Evolutionary conservation across 192 early-diverging fungal genomes (phyloP).

Genomic region (Paraglomus occultum): DNA sequence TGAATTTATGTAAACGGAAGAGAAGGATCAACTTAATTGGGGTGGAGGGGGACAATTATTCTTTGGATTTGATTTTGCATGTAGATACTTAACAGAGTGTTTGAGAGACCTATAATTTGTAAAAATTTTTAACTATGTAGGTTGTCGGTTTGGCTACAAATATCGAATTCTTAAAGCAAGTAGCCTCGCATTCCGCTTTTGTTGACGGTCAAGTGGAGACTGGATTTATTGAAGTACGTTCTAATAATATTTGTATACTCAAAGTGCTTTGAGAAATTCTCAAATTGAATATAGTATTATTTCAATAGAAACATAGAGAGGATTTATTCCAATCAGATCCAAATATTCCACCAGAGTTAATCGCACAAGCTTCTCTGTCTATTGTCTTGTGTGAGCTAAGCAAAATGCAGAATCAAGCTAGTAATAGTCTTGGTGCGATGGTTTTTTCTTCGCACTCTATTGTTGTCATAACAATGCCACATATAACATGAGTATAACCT

Average conservation of each 20-base stretch:
- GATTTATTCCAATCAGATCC: constrained; percentile 55
- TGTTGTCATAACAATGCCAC: too few relatives aligned
- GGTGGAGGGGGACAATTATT: not conserved
- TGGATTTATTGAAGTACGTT: constrained; percentile 79
- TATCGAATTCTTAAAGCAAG: constrained; percentile 82
- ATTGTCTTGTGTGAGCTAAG: constrained; percentile 38
- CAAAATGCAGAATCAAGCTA: constrained; percentile 34
- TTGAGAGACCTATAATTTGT: not conserved
- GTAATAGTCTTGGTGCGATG: constrained; percentile 6
- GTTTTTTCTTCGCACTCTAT: too few relatives aligned
- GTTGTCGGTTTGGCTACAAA: constrained; percentile 91
- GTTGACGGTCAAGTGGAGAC: constrained; percentile 89
- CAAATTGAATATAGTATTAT: not conserved
- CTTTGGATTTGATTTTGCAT: too few relatives aligned
- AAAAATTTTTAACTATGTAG: constrained; percentile 22
- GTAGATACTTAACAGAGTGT: not conserved
- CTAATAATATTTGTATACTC: constrained; percentile 36
- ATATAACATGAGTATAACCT: too few relatives aligned
- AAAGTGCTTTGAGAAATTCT: not conserved
- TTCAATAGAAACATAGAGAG: constrained; percentile 56
- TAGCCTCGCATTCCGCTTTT: constrained; percentile 80
- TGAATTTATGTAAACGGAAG: not conserved
- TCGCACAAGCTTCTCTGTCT: constrained; percentile 67
- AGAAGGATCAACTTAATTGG: constrained; percentile 4
- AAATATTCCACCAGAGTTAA: constrained; percentile 40